Conservation (phyloP, 148 eudicot species). For the Camellia lanceoleosa region DNA sequence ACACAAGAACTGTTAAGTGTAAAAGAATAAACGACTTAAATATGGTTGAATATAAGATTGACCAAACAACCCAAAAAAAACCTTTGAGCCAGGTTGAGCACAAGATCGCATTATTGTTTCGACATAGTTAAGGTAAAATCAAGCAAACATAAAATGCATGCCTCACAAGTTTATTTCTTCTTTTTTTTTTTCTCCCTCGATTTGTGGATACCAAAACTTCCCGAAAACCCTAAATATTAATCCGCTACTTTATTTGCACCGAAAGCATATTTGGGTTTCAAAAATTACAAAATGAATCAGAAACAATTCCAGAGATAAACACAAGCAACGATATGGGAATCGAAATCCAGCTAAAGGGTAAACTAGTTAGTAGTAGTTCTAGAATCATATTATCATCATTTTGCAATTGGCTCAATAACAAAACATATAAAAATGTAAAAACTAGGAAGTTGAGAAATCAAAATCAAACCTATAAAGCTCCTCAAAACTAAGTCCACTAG, state of each 20-base stretch:
- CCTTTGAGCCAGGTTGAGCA: not conserved
- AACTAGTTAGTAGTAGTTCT: too few species aligned
- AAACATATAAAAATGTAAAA: not conserved
- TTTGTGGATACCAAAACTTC: not conserved
- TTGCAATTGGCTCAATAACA: not conserved
- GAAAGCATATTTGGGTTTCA: not conserved
- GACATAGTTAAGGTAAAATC: not conserved
- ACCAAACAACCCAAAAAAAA: not conserved
- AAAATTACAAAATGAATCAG: not conserved
- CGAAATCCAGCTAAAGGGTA: not conserved
- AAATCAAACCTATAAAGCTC: constrained; percentile 63
- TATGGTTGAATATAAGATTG: not conserved
- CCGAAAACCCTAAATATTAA: not conserved
- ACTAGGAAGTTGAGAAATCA: not conserved
- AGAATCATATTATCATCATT: not conserved
- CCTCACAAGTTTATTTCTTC: not conserved
- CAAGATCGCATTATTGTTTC: not conserved
- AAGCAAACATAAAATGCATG: not conserved
- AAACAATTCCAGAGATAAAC: not conserved
- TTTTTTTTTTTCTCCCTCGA: not conserved
- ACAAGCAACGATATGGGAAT: not conserved
- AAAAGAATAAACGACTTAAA: too few species aligned
- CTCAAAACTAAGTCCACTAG: constrained; percentile 69
- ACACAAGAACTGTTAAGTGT: too few species aligned
- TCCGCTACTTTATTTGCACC: not conserved